These are phyloP conservation scores for Lactarius vividus DNA, from an alignment of 768 basidiomycete species.

Conservation along the genomic window DNA sequence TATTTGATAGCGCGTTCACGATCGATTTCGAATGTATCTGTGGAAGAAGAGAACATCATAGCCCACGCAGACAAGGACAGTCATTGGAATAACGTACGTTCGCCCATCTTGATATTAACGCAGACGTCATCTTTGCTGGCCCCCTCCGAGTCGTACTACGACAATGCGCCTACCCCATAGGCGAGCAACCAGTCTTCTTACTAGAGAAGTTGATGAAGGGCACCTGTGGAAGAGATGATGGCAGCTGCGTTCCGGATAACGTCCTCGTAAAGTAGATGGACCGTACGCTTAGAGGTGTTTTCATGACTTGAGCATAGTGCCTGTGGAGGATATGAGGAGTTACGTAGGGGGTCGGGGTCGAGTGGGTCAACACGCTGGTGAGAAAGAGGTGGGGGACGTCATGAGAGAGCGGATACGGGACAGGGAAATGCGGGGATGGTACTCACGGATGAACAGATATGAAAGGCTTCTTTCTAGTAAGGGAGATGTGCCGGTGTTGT, in stretches of 20 bases:
- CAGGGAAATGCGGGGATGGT: background rate
- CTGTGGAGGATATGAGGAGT: conserved; percentile 89
- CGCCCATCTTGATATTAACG: too few species aligned
- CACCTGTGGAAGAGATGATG: conserved; percentile 91
- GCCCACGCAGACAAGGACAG: background rate
- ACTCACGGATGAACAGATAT: background rate
- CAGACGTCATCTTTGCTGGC: conserved; percentile 86
- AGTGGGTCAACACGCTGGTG: conserved; percentile 61
- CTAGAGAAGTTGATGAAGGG: conserved; percentile 99
- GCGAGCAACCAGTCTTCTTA: conserved; percentile 64
- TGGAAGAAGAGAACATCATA: conserved; percentile 11
- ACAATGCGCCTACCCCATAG: conserved; percentile 99
- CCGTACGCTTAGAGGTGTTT: conserved; percentile 55
- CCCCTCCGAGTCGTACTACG: conserved; percentile 94
- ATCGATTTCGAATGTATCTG: conserved; percentile 99
- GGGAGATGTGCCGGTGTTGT: background rate
- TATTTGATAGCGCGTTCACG: conserved; percentile 99
- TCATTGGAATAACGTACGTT: conserved; percentile 53
- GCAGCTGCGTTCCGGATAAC: conserved; percentile 92
- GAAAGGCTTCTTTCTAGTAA: too few species aligned
- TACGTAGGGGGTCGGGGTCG: conserved; percentile 83
- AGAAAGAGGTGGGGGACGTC: background rate
- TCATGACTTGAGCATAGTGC: conserved; percentile 75
- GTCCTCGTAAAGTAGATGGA: conserved; percentile 80
- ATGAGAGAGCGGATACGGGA: background rate